Evolutionary conservation across 805 yeast genomes (phyloP), one percentile per base, ranked within the genome.

Genomic region (Spathaspora hagerdaliae): DNA sequence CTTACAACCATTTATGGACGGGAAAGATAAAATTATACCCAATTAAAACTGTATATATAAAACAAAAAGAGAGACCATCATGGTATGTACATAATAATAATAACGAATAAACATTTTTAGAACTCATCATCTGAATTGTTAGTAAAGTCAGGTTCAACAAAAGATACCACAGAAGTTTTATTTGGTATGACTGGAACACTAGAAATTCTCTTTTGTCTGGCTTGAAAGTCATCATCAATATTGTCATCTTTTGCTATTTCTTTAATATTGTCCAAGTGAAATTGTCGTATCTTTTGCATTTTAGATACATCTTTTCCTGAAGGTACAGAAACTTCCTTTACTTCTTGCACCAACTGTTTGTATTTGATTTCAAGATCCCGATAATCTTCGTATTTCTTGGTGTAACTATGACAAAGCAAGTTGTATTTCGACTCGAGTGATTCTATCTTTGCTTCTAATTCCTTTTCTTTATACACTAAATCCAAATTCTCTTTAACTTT

Each of bases 1-100:
- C 1, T 69, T 91, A 42, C 74, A 81, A 49, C 77, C 78, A 7
- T 89, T 70, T 56, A 85, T 91, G 96, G 91, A 82, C 47, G 87
- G 75, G 36, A 77, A 73, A 51, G 72, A 37, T 24, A 37, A 35
- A 37, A 46, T 46, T 14, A 35, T 36, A 10, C 47, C 50, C 24
- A 39, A 39, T 33, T 36, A 32, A 27, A 5, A 12, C 7, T 39
- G 37, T 36, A 27, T 35, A 35, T 37, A 43, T 38, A 32, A 11
- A 39, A 19, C 24, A 19, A 9, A 29, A n/a, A n/a, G n/a, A 29
- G 32, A 9, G 12, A 29, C 12, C 32, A 3, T 29, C 32, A 29
- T 11, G 12, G 12, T 29, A 5, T 29, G 36, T 31, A 39, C 10
- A 39, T 39, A 39, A 27, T 31, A 39, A n/a, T 7, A 14, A 11